Conservation (phyloP, 1,284 basidiomycete genomes). For the Pisolithus thermaeus region DNA sequence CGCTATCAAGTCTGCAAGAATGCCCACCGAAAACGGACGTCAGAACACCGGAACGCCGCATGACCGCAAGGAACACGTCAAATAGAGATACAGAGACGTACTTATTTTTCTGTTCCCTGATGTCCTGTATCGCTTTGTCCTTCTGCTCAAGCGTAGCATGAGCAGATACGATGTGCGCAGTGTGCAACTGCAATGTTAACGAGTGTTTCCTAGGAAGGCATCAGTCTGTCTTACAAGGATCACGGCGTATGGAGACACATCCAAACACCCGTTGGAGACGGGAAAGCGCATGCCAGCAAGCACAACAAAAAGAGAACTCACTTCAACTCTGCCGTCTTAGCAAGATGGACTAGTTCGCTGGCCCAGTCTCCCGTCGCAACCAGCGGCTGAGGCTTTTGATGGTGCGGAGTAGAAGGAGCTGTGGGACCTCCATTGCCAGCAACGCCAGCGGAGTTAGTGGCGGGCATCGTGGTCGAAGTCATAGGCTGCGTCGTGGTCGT, state of each 20-base stretch:
- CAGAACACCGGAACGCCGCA: slow-evolving; percentile 9
- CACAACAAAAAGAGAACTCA: slow-evolving; percentile 30
- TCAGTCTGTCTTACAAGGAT: neutral
- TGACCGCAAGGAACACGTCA: slow-evolving; percentile 2
- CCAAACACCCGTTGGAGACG: neutral
- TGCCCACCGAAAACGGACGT: slow-evolving; percentile 1
- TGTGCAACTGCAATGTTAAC: slow-evolving; percentile 71
- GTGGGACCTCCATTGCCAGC: neutral
- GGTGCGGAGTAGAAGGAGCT: slow-evolving; percentile 11
- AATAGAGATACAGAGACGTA: slow-evolving; percentile 28
- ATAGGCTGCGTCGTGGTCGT: slow-evolving; percentile 17
- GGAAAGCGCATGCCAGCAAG: neutral
- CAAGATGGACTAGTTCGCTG: slow-evolving; percentile 73
- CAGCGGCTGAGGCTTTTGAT: slow-evolving; percentile 38
- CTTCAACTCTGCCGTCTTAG: slow-evolving; percentile 80
- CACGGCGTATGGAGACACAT: neutral
- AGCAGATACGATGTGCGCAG: slow-evolving; percentile 78
- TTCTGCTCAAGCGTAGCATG: slow-evolving; percentile 72
- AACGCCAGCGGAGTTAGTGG: neutral
- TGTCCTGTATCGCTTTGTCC: slow-evolving; percentile 67
- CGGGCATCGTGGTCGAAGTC: neutral
- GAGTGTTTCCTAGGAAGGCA: slow-evolving; percentile 61
- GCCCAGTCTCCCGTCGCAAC: slow-evolving; percentile 78
- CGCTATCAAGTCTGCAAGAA: slow-evolving; percentile 59
- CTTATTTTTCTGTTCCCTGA: slow-evolving; percentile 78